phyloP scores from a whole-genome alignment of 1,139 yeast genomes.

The Diutina rugosa region DNA sequence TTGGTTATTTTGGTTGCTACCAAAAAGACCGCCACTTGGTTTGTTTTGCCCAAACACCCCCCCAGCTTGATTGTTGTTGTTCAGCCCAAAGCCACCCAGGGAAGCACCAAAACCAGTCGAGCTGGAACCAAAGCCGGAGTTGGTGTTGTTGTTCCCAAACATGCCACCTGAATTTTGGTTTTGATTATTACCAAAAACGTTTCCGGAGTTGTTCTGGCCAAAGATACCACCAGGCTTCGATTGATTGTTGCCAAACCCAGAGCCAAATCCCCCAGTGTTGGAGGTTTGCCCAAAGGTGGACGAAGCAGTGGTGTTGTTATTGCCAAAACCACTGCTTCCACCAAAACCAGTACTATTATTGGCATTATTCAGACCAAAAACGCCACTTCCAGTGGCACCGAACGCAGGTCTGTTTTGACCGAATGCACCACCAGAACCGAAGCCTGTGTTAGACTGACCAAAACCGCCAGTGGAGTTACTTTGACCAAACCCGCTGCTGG shows the following conservation, averaged over 20 bases:
- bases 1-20: background rate
- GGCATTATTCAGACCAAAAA: background rate
- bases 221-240: conserved; percentile 8
- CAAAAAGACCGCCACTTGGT: background rate
- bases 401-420: conserved; percentile 11
- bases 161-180: background rate
- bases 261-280: conserved; percentile 10
- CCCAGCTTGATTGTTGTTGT: background rate
- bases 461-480: background rate
- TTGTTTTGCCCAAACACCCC: background rate
- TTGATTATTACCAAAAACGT: background rate
- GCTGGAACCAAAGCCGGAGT: background rate
- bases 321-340: background rate
- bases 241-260: conserved; percentile 3
- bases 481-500: background rate
- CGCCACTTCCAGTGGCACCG: conserved; percentile 4
- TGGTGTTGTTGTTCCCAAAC: background rate
- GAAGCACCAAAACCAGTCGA: background rate
- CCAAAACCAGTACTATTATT: background rate
- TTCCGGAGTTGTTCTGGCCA: background rate
- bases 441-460: background rate
- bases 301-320: background rate
- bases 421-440: conserved; percentile 7
- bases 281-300: conserved; percentile 9
- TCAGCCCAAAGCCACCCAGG: background rate